Conservation (phyloP, 805 yeast species). For the Lachancea meyersii region DNA sequence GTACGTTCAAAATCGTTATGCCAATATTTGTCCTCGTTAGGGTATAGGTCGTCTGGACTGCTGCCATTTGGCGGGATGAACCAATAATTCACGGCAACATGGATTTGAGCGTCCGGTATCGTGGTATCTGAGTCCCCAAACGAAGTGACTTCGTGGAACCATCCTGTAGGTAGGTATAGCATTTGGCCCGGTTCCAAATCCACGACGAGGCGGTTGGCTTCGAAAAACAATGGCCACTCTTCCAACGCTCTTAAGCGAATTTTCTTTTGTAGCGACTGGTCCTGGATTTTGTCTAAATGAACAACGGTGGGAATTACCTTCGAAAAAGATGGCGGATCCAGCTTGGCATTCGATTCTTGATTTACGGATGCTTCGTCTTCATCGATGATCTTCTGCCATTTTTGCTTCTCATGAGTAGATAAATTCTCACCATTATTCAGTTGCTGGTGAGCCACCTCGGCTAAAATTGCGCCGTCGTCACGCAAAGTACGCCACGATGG, state of each 20-base stretch:
- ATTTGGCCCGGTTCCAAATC: conserved; percentile 56
- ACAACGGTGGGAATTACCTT: conserved; percentile 55
- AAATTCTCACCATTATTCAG: conserved; percentile 29
- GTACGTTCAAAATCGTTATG: conserved; percentile 44
- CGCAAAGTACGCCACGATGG: conserved; percentile 59
- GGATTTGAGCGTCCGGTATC: conserved; percentile 32
- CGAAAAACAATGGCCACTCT: conserved; percentile 45
- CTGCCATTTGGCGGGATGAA: conserved; percentile 54
- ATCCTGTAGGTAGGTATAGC: conserved; percentile 68
- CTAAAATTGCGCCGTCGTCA: conserved; percentile 54
- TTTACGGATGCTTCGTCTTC: conserved; percentile 20
- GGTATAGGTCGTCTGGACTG: conserved; percentile 19
- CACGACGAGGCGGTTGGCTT: conserved; percentile 40
- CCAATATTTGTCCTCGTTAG: conserved; percentile 53
- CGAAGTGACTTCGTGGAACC: conserved; percentile 79
- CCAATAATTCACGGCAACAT: conserved; percentile 71
- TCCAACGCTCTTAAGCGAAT: conserved; percentile 36
- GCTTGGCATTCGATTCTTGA: conserved; percentile 1
- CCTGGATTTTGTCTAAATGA: conserved; percentile 50
- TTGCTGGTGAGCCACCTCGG: conserved; percentile 43
- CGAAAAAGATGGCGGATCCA: conserved; percentile 67
- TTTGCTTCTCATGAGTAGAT: conserved; percentile 19
- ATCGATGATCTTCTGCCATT: conserved; percentile 24
- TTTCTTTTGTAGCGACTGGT: conserved; percentile 21
- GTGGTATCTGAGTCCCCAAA: conserved; percentile 36